These are phyloP conservation scores for Auxenochlorella pyrenoidosa DNA, from an alignment of 139 green algal species.

Conservation along the genomic window DNA sequence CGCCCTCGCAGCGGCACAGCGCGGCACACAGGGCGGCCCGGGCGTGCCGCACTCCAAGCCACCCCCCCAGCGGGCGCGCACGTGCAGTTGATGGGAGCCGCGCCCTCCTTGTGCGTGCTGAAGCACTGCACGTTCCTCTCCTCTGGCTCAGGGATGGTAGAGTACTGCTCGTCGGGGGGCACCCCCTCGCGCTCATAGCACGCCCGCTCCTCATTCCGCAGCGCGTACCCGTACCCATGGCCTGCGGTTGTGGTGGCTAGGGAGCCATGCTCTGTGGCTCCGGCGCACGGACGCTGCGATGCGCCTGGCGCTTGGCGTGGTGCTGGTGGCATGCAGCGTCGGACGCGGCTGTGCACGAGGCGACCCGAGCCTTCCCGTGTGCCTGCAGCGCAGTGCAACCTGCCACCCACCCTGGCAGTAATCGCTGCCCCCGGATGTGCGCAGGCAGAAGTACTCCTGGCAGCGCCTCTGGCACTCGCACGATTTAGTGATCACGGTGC, in stretches of 20 bases:
- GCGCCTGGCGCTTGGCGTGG: too few species aligned
- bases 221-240: not conserved
- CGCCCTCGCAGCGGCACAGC: too few species aligned
- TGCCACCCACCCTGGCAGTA: not conserved
- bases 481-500: not conserved
- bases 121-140: not conserved
- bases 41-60: too few species aligned
- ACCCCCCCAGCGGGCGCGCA: too few species aligned
- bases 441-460: not conserved
- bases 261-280: too few species aligned
- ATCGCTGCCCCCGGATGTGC: not conserved
- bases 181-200: slow-evolving; percentile 10
- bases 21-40: too few species aligned
- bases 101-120: not conserved
- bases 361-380: too few species aligned
- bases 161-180: not conserved
- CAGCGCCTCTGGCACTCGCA: not conserved
- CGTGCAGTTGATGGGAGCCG: not conserved
- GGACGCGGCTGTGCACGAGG: too few species aligned
- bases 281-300: not conserved
- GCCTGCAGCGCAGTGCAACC: not conserved
- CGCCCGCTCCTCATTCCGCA: not conserved
- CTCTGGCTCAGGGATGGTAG: not conserved
- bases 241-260: not conserved
- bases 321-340: not conserved